These are phyloP conservation scores for Ballota nigra DNA, from an alignment of 257 asterid species.

Conservation along the genomic window DNA sequence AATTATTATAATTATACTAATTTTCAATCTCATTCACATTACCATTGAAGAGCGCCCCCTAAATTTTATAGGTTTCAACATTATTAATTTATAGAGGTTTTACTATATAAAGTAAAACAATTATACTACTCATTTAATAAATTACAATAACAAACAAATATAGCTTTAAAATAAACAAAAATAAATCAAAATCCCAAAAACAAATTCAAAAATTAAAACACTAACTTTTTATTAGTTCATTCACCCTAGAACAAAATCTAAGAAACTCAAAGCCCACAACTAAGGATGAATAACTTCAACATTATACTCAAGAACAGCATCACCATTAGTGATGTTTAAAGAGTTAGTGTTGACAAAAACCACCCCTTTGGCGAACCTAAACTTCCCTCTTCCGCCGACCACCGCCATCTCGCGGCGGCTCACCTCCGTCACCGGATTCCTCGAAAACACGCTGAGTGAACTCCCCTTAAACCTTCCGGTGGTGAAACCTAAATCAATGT, in stretches of 20 bases:
- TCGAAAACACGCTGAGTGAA: constrained; percentile 46
- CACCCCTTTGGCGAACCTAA: constrained; percentile 41
- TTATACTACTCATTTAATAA: no score
- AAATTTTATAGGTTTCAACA: no score
- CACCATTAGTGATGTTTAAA: constrained; percentile 30
- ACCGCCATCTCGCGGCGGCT: constrained; percentile 41
- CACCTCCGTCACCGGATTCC: constrained; percentile 49
- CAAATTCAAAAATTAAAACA: background rate
- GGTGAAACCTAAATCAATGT: constrained; percentile 37
- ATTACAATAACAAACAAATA: no score
- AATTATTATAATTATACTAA: no score
- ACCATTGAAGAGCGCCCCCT: no score
- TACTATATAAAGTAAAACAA: no score
- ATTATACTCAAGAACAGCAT: constrained; percentile 44
- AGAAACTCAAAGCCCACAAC: background rate
- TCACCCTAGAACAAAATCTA: background rate
- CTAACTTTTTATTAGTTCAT: background rate
- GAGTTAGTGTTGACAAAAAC: constrained; percentile 30
- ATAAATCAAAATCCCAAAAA: background rate
- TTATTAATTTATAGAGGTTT: no score
- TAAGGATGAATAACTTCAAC: constrained; percentile 41
- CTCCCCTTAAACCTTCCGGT: constrained; percentile 39
- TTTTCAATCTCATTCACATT: no score
- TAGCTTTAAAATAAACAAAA: no score
- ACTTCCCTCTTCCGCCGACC: constrained; percentile 50